Base-by-base conservation (phyloP, 306 rosid species). In the Castanea mollissima region DNA sequence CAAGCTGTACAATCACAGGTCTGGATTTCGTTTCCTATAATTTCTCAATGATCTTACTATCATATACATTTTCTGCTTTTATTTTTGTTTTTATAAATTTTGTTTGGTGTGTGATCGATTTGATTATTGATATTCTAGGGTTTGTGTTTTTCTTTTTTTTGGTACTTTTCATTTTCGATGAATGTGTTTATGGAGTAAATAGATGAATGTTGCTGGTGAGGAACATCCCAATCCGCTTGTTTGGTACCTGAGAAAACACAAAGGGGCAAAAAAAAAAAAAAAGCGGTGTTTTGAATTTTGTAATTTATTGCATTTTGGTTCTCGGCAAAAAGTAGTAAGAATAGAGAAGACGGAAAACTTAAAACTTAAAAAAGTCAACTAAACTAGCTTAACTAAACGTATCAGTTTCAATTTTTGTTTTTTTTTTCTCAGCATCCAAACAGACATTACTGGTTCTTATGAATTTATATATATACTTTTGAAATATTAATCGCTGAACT, bases 1-100 rank as follows among this genome's bases (percentile, higher is more conserved):
- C 29, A 18, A 54, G 35, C 46, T 41, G 46, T 75, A 3, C 77
- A 81, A 90, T 92, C 86, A 71, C 71, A 35, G 65, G 64, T 60
- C 52, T 79, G 44, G 4, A 12, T 73, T 79, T 73, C 15, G 20
- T 31, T 69, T 67, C 20, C 3, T 19, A 25, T 6, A 27, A 8
- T 75, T 83, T 35, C 63, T 69, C n/a, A 67, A 44, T 59, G 5
- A 32, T 58, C 58, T 73, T 69, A 12, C 21, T 21, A 38, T 67
- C 23, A 51, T 67, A 32, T 10, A 31, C 71, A 20, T 76, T 29
- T 57, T 13, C 5, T 55, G 51, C 9, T 5, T 12, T 15, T 5
- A 20, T 41, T 19, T 23, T 6, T 75, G 15, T 31, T 16, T 38
- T n/a, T 19, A 2, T 35, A 10, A 10, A 49, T 49, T 12, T 49